Conservation (phyloP, 345 rosid genomes). For the Aegle marmelos region DNA sequence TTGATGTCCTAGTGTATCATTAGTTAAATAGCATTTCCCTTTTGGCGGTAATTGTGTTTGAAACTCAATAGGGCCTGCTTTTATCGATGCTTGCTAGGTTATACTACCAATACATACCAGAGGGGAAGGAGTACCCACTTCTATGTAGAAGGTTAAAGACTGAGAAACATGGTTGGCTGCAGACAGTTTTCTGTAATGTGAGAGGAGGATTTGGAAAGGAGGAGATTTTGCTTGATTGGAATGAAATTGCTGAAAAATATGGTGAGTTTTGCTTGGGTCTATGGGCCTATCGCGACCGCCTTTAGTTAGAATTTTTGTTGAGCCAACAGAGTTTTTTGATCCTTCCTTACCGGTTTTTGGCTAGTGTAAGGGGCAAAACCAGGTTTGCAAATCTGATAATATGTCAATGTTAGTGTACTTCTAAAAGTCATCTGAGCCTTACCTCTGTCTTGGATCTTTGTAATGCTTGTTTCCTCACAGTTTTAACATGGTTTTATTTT, state of each 20-base stretch:
- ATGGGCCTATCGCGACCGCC: background rate
- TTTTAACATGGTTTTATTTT: background rate
- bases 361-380: background rate
- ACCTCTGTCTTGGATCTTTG: background rate
- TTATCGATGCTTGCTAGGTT: constrained; percentile 38
- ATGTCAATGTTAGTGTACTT: background rate
- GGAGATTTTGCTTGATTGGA: constrained; percentile 90
- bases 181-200: constrained; percentile 28
- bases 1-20: background rate
- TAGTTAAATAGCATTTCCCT: too few species aligned
- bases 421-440: background rate
- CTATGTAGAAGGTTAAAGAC: constrained; percentile 53
- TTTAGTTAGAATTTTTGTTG: background rate
- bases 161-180: constrained; percentile 33
- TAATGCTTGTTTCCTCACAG: background rate
- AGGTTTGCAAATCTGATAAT: background rate
- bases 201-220: constrained; percentile 36
- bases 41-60: background rate
- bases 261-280: constrained; percentile 36
- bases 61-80: background rate
- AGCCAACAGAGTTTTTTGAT: background rate
- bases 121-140: constrained; percentile 84
- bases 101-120: constrained; percentile 70
- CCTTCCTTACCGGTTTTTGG: background rate
- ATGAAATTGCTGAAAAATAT: constrained; percentile 65